These are phyloP conservation scores for Quercus parvula DNA, from an alignment of 306 rosid species.

Conservation along the genomic window DNA sequence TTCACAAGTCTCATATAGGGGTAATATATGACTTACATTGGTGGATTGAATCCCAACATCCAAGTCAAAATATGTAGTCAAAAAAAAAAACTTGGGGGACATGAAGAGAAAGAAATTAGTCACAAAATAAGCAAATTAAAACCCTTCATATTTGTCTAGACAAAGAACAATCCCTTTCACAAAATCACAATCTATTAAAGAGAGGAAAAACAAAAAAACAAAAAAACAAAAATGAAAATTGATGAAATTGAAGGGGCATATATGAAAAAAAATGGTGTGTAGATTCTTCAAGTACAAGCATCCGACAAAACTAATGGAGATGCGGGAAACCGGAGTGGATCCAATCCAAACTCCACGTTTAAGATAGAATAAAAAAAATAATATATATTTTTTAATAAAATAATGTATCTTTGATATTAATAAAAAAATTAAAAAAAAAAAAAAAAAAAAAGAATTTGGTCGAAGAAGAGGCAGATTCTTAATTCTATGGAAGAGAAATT, in stretches of 20 bases:
- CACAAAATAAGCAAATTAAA: too few species aligned
- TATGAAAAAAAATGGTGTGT: background rate
- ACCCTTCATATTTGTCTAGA: too few species aligned
- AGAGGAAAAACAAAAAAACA: background rate
- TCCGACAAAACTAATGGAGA: slow-evolving; percentile 67
- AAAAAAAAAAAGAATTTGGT: slow-evolving; percentile 12
- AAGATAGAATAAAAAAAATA: slow-evolving; percentile 31
- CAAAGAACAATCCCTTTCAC: background rate
- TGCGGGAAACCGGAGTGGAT: slow-evolving; percentile 57
- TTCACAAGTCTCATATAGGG: too few species aligned
- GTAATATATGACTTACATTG: too few species aligned
- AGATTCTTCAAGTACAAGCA: slow-evolving; percentile 61
- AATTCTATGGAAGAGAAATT: slow-evolving; percentile 40
- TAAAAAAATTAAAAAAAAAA: background rate
- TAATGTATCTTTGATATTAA: background rate
- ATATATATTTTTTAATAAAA: slow-evolving; percentile 5
- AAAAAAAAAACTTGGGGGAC: too few species aligned
- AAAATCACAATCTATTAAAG: background rate
- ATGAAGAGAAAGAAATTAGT: too few species aligned
- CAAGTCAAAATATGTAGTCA: too few species aligned
- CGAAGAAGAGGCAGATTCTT: slow-evolving; percentile 55
- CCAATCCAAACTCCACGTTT: slow-evolving; percentile 42
- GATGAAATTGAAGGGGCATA: background rate
- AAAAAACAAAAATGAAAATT: background rate
- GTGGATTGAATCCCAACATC: too few species aligned